A percentile compares a stretch with the other conserved stretches of the same genome.
Evolutionary conservation across 352 stramenopile species (phyloP).

Genomic region (Phytophthora sansomeana): DNA sequence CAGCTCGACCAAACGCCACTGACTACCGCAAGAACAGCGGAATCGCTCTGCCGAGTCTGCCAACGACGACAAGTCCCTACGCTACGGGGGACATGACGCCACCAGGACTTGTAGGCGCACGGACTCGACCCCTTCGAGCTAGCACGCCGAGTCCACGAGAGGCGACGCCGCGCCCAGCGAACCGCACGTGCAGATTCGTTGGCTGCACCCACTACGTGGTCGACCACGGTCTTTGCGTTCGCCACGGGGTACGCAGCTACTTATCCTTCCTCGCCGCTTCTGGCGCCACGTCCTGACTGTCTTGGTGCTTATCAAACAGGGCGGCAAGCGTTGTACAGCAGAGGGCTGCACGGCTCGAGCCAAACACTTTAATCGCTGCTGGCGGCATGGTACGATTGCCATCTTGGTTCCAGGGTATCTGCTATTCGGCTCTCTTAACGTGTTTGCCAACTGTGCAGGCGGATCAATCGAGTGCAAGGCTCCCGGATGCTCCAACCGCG

Average conservation of each 20-base stretch:
- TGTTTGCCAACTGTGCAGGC: conserved; percentile 11
- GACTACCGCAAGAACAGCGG: conserved; percentile 3
- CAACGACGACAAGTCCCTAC: not conserved
- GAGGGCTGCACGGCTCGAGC: conserved; percentile 70
- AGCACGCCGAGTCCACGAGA: conserved; percentile 4
- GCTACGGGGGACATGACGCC: conserved; percentile 24
- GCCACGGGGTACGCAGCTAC: conserved; percentile 54
- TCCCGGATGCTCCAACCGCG: conserved; percentile 69
- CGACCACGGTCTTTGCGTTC: conserved; percentile 69
- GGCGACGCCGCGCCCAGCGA: conserved; percentile 39
- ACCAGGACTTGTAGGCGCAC: conserved; percentile 11
- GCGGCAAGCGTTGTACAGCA: conserved; percentile 62
- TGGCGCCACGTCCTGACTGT: not conserved
- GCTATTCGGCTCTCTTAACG: not conserved
- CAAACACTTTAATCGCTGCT: conserved; percentile 74
- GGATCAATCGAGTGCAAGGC: conserved; percentile 75
- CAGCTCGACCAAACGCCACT: conserved; percentile 17
- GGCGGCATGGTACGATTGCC: conserved; percentile 55
- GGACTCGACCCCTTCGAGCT: conserved; percentile 20
- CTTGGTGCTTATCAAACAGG: conserved; percentile 30
- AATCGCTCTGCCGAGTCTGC: conserved; percentile 6
- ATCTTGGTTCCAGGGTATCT: not conserved
- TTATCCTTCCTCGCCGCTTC: not conserved
- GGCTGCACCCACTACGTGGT: conserved; percentile 78
- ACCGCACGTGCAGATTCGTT: conserved; percentile 64